These are phyloP conservation scores for Solanum pinnatisectum DNA, from an alignment of 257 asterid genomes.

Conservation along the genomic window DNA sequence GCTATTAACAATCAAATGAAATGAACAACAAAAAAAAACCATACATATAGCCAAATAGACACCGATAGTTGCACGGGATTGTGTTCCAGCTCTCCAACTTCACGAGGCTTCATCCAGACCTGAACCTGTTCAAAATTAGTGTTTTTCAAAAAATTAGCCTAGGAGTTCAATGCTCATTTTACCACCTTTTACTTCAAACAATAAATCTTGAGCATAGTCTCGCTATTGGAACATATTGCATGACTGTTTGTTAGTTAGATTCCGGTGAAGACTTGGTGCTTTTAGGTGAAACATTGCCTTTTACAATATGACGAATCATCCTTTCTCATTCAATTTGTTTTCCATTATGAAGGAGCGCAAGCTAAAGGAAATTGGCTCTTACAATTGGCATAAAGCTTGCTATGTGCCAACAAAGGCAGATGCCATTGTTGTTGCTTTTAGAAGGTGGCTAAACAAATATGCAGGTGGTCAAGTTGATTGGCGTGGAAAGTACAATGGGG, in stretches of 20 bases:
- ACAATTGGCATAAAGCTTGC: conserved; percentile 63
- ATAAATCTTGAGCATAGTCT: background rate
- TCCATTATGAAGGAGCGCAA: conserved; percentile 39
- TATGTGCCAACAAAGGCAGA: conserved; percentile 66
- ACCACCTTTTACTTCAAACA: background rate
- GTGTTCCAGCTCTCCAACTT: background rate
- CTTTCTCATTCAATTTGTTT: background rate
- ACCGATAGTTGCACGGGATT: background rate
- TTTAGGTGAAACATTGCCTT: background rate
- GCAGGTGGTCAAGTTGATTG: conserved; percentile 65
- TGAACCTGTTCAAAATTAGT: background rate
- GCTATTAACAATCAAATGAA: background rate
- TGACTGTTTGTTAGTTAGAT: background rate
- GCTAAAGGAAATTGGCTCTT: conserved; percentile 38
- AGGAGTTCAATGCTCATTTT: background rate
- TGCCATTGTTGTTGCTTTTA: conserved; percentile 38
- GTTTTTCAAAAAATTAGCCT: background rate
- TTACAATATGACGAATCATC: background rate
- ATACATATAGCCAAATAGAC: background rate
- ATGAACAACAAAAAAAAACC: background rate
- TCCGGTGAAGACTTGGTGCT: background rate
- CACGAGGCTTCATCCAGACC: background rate
- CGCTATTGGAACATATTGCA: background rate
- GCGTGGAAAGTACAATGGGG: conserved; percentile 33
- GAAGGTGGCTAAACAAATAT: conserved; percentile 66